Percentiles rank a stretch among this genome's conserved stretches.
These are phyloP conservation scores for Hymenoscyphus fructigenus DNA, from an alignment of 2,329 filamentous ascomycete species.

Conservation along the genomic window DNA sequence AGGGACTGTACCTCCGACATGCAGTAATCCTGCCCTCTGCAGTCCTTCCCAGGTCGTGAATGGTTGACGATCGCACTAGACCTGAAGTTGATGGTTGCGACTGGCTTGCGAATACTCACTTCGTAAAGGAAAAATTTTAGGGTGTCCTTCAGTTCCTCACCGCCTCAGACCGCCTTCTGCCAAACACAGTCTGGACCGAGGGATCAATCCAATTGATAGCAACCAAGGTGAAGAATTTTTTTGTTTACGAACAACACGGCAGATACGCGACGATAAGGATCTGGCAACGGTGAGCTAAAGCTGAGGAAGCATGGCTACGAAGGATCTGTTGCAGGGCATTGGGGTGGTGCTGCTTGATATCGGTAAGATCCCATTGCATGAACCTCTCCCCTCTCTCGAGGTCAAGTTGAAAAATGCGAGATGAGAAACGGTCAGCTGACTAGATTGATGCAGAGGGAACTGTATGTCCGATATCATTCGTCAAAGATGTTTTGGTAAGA, in stretches of 20 bases:
- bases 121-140: neutral
- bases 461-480: constrained; percentile 80
- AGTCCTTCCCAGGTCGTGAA: neutral
- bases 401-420: neutral
- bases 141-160: constrained; percentile 20
- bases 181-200: neutral
- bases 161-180: constrained; percentile 13
- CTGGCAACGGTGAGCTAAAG: constrained; percentile 6
- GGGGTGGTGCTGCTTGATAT: constrained; percentile 37
- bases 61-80: constrained; percentile 5
- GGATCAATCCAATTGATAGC: constrained; percentile 2
- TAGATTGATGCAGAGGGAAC: constrained; percentile 64
- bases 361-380: constrained; percentile 29
- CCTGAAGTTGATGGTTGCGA: constrained; percentile 28
- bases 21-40: neutral
- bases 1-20: neutral
- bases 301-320: neutral
- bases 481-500: constrained; percentile 79
- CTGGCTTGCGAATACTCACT: constrained; percentile 3
- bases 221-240: neutral
- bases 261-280: constrained; percentile 11
- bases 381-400: neutral
- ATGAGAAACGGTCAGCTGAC: constrained; percentile 14
- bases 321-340: constrained; percentile 9
- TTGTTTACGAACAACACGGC: constrained; percentile 2